Evolutionary conservation across 1,139 yeast genomes (phyloP).

Genomic region (Sugiyamaella pinicola): DNA sequence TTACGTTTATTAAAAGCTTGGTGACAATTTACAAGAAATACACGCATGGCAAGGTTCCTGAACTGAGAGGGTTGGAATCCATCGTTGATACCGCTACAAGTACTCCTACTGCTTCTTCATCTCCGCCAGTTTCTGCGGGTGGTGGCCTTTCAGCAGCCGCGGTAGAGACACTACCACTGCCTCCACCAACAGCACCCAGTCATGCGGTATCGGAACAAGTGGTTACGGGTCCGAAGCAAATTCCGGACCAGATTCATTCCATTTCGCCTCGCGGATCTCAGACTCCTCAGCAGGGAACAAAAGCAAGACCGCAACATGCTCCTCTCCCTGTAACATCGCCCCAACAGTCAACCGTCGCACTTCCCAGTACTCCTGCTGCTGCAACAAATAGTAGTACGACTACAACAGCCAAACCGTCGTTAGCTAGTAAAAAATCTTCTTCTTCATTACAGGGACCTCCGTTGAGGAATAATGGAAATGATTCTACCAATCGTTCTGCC

Average conservation of each 20-base stretch:
- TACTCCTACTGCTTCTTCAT: constrained; percentile 1
- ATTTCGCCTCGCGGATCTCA: too few relatives aligned
- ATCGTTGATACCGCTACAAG: constrained; percentile 11
- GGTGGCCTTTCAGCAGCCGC: not conserved
- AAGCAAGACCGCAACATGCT: too few relatives aligned
- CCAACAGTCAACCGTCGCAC: too few relatives aligned
- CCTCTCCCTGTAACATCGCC: too few relatives aligned
- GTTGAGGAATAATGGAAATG: not conserved
- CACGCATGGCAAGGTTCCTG: constrained; percentile 69
- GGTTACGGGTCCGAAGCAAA: too few relatives aligned
- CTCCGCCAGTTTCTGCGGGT: not conserved
- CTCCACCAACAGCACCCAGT: too few relatives aligned
- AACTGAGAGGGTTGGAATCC: constrained; percentile 40
- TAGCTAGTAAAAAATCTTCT: not conserved
- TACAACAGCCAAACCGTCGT: not conserved
- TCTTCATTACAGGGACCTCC: constrained; percentile 13
- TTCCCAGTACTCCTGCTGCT: not conserved
- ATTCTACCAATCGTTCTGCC: not conserved
- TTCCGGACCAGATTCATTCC: too few relatives aligned
- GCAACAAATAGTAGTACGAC: not conserved
- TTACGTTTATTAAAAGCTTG: constrained; percentile 63
- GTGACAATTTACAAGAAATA: constrained; percentile 67
- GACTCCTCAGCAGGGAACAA: too few relatives aligned
- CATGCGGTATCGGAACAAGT: too few relatives aligned
- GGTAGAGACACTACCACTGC: not conserved